Percentiles rank a stretch among this genome's conserved stretches.
These are phyloP conservation scores for Suillus subluteus DNA, from an alignment of 768 basidiomycete genomes.

Conservation along the genomic window DNA sequence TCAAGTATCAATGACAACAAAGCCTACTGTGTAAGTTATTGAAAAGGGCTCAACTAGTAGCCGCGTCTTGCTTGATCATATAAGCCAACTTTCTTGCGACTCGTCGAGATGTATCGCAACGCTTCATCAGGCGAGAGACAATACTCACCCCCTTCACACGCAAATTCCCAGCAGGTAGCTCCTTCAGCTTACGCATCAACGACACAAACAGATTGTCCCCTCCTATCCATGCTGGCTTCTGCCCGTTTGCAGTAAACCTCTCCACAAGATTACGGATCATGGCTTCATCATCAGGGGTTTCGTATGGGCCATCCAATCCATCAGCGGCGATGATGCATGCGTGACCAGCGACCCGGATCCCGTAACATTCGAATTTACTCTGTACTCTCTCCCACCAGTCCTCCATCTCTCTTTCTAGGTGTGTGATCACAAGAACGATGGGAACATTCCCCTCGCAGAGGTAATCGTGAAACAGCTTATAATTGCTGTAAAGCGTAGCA, in stretches of 20 bases:
- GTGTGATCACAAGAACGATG: conserved; percentile 43
- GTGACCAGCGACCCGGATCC: conserved; percentile 35
- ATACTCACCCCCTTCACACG: conserved; percentile 22
- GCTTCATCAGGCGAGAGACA: conserved; percentile 24
- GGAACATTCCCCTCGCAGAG: conserved; percentile 45
- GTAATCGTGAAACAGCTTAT: conserved; percentile 41
- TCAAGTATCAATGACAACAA: background rate
- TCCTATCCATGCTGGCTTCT: conserved; percentile 15
- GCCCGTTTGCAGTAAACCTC: conserved; percentile 8
- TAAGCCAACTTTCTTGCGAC: conserved; percentile 29
- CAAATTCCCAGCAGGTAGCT: conserved; percentile 18
- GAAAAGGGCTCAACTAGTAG: background rate
- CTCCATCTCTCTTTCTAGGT: conserved; percentile 44
- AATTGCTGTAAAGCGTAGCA: conserved; percentile 39
- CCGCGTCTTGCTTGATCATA: conserved; percentile 25
- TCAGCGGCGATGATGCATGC: conserved; percentile 44
- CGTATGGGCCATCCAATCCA: conserved; percentile 27
- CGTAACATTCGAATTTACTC: conserved; percentile 26
- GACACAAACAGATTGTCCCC: conserved; percentile 21
- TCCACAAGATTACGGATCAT: conserved; percentile 28
- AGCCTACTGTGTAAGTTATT: background rate
- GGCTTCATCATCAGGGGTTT: conserved; percentile 35
- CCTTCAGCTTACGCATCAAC: conserved; percentile 17
- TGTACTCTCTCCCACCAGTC: conserved; percentile 39
- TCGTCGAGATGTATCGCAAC: conserved; percentile 31